phyloP scores from a whole-genome alignment of 192 early-diverging fungal genomes.

The Podila minutissima region DNA sequence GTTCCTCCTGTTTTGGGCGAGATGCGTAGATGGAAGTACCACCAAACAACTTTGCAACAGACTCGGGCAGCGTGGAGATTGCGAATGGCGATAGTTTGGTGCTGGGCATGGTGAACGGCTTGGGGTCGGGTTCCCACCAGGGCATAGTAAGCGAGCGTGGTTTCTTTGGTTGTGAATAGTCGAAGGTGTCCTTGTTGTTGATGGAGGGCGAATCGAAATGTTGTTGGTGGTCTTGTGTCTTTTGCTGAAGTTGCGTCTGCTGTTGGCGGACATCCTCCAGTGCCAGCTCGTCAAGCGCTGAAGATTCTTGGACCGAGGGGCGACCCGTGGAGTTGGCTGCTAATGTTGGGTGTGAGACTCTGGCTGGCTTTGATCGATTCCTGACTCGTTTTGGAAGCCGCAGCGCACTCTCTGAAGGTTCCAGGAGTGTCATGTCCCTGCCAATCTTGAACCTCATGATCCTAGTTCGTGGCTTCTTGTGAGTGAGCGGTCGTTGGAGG shows the following conservation, averaged over 20 bases:
- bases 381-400: constrained; percentile 11
- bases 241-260: neutral
- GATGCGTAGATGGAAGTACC: constrained; percentile 23
- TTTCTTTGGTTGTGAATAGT: neutral
- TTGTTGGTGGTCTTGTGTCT: neutral
- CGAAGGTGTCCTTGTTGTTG: neutral
- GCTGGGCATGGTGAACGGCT: constrained; percentile 35
- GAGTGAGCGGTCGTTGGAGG: neutral
- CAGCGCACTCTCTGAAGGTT: constrained; percentile 25
- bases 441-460: constrained; percentile 32
- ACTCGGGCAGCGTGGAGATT: constrained; percentile 37
- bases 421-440: constrained; percentile 25
- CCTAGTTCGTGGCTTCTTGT: neutral
- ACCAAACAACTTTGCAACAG: constrained; percentile 23
- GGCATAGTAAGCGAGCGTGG: constrained; percentile 6
- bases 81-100: constrained; percentile 38
- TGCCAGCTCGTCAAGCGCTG: neutral
- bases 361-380: neutral
- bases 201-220: neutral
- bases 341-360: neutral
- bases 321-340: too few species aligned
- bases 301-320: constrained; percentile 7
- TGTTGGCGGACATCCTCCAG: constrained; percentile 11
- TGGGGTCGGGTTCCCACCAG: constrained; percentile 48
- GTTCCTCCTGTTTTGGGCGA: neutral